Conservation (phyloP, 1,284 basidiomycete genomes). For the Veloboletus limbatus region DNA sequence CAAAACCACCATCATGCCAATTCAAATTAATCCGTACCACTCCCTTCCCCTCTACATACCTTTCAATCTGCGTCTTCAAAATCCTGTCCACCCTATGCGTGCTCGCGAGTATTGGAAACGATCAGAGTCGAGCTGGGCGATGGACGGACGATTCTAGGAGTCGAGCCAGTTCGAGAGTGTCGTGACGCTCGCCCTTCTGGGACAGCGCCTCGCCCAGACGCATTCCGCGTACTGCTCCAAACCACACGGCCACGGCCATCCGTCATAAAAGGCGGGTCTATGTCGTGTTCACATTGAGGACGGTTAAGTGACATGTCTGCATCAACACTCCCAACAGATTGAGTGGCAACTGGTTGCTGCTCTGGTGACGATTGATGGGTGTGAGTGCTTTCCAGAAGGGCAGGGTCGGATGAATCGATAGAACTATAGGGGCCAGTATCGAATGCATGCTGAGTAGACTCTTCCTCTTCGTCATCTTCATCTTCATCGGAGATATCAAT, state of each 20-base stretch:
- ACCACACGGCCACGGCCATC: slow-evolving; percentile 53
- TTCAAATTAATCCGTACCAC: slow-evolving; percentile 13
- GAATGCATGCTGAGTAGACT: slow-evolving; percentile 21
- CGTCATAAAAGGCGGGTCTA: slow-evolving; percentile 58
- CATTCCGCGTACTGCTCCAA: slow-evolving; percentile 45
- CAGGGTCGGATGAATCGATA: slow-evolving; percentile 4
- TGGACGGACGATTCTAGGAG: slow-evolving; percentile 21
- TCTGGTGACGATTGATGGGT: slow-evolving; percentile 1
- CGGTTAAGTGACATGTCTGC: slow-evolving; percentile 10
- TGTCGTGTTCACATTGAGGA: slow-evolving; percentile 32
- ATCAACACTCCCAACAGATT: slow-evolving; percentile 2
- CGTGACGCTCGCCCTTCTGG: slow-evolving; percentile 21
- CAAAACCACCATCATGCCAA: not conserved
- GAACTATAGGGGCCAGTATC: not conserved
- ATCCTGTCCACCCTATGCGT: slow-evolving; percentile 33
- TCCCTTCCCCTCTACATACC: slow-evolving; percentile 15
- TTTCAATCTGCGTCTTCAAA: slow-evolving; percentile 18
- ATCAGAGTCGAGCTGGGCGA: slow-evolving; percentile 17
- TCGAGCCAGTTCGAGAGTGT: slow-evolving; percentile 17
- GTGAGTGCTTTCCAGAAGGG: not conserved
- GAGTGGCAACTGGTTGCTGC: not conserved
- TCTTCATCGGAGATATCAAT: slow-evolving; percentile 35
- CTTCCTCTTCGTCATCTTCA: slow-evolving; percentile 31
- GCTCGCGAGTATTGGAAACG: slow-evolving; percentile 46
- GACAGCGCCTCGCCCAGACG: slow-evolving; percentile 18